Evolutionary conservation across 78 protist species (phyloP), one percentile per base, ranked within the genome.

Genomic region (Guillardia theta): DNA sequence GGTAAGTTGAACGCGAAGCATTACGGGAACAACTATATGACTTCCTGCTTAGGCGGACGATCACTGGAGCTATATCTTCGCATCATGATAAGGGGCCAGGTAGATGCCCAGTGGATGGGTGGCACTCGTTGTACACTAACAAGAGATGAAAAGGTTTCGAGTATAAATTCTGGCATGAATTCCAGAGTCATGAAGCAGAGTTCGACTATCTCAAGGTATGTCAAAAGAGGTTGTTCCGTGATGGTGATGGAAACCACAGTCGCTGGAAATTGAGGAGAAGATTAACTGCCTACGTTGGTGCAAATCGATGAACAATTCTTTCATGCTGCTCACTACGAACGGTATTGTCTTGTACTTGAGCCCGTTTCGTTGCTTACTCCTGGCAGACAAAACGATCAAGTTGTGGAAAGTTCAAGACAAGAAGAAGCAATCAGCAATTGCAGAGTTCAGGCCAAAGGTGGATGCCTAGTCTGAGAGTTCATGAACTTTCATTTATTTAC

Each of bases 201-300:
- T 99, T 99, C 90, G 99, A 99, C 95, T 98, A 98, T 48, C 95
- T 99, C 39, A 98, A 99, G 95, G n/a, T n/a, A n/a, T 80, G 96
- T 30, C 88, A n/a, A n/a, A n/a, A n/a, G n/a, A n/a, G n/a, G n/a
- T n/a, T n/a, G n/a, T n/a, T n/a, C n/a, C n/a, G n/a, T n/a, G n/a
- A n/a, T n/a, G n/a, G n/a, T n/a, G n/a, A n/a, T n/a, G n/a, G n/a
- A n/a, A n/a, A n/a, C 30, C 70, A 30, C 70, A 30, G 27, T 4
- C 83, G 83, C 83, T 98, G 36, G 99, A 99, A 70, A 99, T 99
- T 93, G 99, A 98, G 93, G 99, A 99, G 93, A 98, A 98, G 95
- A 98, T 99, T 64, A 99, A 99, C 98, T 46, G 64, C 30, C 48
- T 92, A 19, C 53, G 88, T 0, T 64, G 83, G 98, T 58, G 97